These are phyloP conservation scores for Rhodamnia rubescens DNA, from an alignment of 345 rosid genomes.

Conservation along the genomic window DNA sequence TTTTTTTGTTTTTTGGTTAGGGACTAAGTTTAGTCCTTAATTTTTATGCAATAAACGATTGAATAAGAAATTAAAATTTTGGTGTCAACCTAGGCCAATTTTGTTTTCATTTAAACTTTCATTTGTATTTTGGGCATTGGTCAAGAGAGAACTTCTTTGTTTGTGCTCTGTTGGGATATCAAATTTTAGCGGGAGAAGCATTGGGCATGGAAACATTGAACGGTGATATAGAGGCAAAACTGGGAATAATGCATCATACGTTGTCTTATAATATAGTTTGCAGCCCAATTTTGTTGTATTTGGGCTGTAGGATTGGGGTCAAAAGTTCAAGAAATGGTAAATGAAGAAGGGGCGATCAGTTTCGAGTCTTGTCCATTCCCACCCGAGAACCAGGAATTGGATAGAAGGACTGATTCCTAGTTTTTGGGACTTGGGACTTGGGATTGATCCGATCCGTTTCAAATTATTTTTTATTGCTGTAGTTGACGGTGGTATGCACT, in stretches of 20 bases:
- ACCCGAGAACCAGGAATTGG: too few relatives aligned
- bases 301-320: background rate
- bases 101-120: background rate
- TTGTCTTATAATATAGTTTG: background rate
- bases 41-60: too few relatives aligned
- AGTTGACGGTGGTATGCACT: too few relatives aligned
- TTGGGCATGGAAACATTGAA: background rate
- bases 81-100: background rate
- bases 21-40: too few relatives aligned
- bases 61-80: background rate
- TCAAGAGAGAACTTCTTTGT: background rate
- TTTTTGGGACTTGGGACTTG: too few relatives aligned
- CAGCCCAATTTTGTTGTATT: background rate
- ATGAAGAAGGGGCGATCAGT: too few relatives aligned
- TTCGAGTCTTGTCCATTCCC: too few relatives aligned
- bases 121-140: background rate
- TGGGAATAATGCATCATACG: background rate
- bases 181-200: background rate
- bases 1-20: too few relatives aligned
- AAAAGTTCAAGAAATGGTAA: background rate
- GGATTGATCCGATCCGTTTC: too few relatives aligned
- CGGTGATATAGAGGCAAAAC: background rate
- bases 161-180: background rate
- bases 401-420: too few relatives aligned
- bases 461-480: too few relatives aligned